These are phyloP conservation scores for Canavalia ensiformis DNA, from an alignment of 306 rosid genomes.

Conservation along the genomic window DNA sequence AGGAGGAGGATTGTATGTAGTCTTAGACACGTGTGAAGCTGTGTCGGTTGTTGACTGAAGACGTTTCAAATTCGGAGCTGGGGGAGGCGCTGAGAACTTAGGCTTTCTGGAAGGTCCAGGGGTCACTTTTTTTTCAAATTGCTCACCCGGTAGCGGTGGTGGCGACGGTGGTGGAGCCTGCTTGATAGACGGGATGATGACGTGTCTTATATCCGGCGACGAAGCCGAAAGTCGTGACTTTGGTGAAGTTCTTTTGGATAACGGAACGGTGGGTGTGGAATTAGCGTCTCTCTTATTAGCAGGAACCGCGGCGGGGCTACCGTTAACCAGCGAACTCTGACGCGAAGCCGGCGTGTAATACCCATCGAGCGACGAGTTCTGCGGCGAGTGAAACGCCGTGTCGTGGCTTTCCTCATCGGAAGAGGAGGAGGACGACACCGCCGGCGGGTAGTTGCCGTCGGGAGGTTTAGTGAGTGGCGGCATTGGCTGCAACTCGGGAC, in stretches of 20 bases:
- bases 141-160: conserved; percentile 45
- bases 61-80: conserved; percentile 66
- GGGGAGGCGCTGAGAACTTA: conserved; percentile 78
- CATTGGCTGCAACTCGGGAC: conserved; percentile 95
- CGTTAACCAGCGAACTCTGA: conserved; percentile 58
- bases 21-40: conserved; percentile 33
- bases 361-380: conserved; percentile 67
- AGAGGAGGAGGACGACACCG: conserved; percentile 50
- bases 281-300: conserved; percentile 30
- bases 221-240: conserved; percentile 67
- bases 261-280: conserved; percentile 55
- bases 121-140: conserved; percentile 5
- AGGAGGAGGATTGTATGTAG: conserved; percentile 48
- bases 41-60: conserved; percentile 64
- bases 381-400: conserved; percentile 84
- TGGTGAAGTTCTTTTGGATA: conserved; percentile 83
- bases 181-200: conserved; percentile 57
- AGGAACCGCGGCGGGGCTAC: conserved; percentile 48
- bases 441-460: conserved; percentile 60
- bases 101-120: conserved; percentile 60
- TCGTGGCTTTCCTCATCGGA: conserved; percentile 73
- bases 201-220: conserved; percentile 59
- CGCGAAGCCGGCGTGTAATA: conserved; percentile 80
- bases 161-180: conserved; percentile 53
- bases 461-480: conserved; percentile 71